Conservation (phyloP, 2,329 filamentous ascomycete species). For the Clathrospora elynae region DNA sequence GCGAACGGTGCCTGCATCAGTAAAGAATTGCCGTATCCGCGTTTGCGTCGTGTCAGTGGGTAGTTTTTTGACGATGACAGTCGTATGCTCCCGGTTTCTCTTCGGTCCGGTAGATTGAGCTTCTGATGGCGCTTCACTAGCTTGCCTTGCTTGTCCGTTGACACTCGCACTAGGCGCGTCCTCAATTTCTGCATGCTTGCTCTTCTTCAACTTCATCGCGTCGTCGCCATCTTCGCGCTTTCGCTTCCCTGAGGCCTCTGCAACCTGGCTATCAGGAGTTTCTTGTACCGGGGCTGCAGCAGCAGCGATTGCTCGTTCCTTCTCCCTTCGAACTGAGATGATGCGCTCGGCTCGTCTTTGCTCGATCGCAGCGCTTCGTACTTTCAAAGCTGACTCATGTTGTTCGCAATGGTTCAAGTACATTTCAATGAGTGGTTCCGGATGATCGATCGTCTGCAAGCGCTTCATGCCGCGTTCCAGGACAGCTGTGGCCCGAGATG, state of each 20-base stretch:
- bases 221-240: constrained; percentile 67
- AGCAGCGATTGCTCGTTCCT: constrained; percentile 65
- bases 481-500: constrained; percentile 74
- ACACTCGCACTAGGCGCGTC: constrained; percentile 15
- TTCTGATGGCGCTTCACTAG: constrained; percentile 46
- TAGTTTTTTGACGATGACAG: constrained; percentile 78
- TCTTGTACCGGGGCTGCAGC: constrained; percentile 45
- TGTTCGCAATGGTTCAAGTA: constrained; percentile 85
- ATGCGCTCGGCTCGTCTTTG: constrained; percentile 64
- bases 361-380: constrained; percentile 75
- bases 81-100: constrained; percentile 89
- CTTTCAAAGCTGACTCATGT: constrained; percentile 77
- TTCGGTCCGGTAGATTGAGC: constrained; percentile 56
- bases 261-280: constrained; percentile 21
- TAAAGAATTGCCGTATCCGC: constrained; percentile 86
- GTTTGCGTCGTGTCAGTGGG: constrained; percentile 71
- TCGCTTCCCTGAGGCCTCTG: constrained; percentile 67
- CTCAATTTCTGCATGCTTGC: constrained; percentile 54
- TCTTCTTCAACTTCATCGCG: constrained; percentile 69
- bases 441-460: constrained; percentile 70
- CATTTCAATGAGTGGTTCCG: constrained; percentile 74
- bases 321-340: constrained; percentile 62
- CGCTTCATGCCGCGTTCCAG: constrained; percentile 71
- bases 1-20: constrained; percentile 84
- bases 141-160: constrained; percentile 25